Evolutionary conservation across 331 rosid genomes (phyloP).

Genomic region (Cydonia oblonga): DNA sequence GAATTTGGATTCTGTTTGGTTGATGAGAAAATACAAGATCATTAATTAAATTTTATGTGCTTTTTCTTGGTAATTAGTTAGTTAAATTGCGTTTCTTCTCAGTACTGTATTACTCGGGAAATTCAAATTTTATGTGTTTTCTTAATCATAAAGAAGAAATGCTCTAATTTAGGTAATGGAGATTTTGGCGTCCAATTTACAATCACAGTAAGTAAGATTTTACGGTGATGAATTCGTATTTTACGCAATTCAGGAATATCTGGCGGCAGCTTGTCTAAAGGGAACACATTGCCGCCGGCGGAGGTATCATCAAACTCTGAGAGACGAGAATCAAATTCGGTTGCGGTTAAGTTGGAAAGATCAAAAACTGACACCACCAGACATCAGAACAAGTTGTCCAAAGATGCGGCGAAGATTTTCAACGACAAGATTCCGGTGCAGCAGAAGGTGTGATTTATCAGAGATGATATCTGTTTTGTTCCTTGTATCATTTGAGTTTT

Average conservation of each 20-base stretch:
- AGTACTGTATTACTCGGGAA: neutral
- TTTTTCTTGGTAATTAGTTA: too few relatives aligned
- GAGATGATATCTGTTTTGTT: neutral
- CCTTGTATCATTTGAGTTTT: neutral
- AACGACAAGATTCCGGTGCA: slow-evolving; percentile 44
- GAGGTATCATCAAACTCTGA: slow-evolving; percentile 30
- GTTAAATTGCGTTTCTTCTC: neutral
- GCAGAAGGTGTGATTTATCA: slow-evolving; percentile 39
- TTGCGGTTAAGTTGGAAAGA: slow-evolving; percentile 53
- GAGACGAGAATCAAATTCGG: slow-evolving; percentile 27
- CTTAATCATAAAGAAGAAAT: neutral
- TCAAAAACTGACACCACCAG: slow-evolving; percentile 52
- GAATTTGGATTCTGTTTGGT: slow-evolving; percentile 5
- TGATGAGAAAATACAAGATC: neutral
- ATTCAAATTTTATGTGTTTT: neutral
- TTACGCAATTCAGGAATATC: slow-evolving; percentile 35
- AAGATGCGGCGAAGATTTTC: slow-evolving; percentile 73
- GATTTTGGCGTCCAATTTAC: neutral
- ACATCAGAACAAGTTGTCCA: slow-evolving; percentile 32
- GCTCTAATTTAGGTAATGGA: neutral
- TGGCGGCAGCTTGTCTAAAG: slow-evolving; percentile 31
- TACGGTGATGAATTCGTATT: neutral
- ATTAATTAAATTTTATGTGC: too few relatives aligned
- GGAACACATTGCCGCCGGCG: slow-evolving; percentile 47
- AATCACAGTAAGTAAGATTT: neutral